Conservation (phyloP, 2,329 filamentous ascomycete species). For the Didymella keratinophila region DNA sequence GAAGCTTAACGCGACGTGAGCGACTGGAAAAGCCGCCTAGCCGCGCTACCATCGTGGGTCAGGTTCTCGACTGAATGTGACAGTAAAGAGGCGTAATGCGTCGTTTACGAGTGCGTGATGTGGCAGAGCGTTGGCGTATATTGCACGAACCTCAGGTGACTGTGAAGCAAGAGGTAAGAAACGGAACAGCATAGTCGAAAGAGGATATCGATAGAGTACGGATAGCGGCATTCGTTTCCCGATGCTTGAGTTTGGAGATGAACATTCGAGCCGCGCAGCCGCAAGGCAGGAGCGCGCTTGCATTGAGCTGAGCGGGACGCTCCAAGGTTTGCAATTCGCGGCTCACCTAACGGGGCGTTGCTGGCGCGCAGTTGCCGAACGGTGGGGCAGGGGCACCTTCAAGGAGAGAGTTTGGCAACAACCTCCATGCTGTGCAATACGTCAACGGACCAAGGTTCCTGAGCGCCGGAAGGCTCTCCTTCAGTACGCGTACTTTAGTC, state of each 20-base stretch:
- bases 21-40: constrained; percentile 11
- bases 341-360: not conserved
- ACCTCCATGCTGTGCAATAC: constrained; percentile 19
- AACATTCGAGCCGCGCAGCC: not conserved
- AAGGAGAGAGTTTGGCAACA: constrained; percentile 25
- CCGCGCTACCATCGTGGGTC: constrained; percentile 4
- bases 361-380: constrained; percentile 6
- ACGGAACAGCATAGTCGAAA: not conserved
- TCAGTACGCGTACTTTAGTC: constrained; percentile 4
- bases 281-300: constrained; percentile 7
- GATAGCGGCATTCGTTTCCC: not conserved
- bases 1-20: constrained; percentile 6
- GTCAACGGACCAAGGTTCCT: constrained; percentile 15
- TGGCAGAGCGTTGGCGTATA: not conserved
- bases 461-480: constrained; percentile 15
- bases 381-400: constrained; percentile 23
- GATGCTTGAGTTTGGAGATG: not conserved
- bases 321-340: constrained; percentile 4
- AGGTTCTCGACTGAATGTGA: constrained; percentile 6
- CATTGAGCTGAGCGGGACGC: constrained; percentile 1
- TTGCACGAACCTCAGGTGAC: not conserved
- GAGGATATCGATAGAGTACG: not conserved
- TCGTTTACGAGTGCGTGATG: constrained; percentile 8
- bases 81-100: constrained; percentile 1
- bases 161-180: not conserved